Evolutionary conservation across 2,329 filamentous ascomycete genomes (phyloP), one percentile per base, ranked within the genome.

Genomic region (Colletotrichum filicis): DNA sequence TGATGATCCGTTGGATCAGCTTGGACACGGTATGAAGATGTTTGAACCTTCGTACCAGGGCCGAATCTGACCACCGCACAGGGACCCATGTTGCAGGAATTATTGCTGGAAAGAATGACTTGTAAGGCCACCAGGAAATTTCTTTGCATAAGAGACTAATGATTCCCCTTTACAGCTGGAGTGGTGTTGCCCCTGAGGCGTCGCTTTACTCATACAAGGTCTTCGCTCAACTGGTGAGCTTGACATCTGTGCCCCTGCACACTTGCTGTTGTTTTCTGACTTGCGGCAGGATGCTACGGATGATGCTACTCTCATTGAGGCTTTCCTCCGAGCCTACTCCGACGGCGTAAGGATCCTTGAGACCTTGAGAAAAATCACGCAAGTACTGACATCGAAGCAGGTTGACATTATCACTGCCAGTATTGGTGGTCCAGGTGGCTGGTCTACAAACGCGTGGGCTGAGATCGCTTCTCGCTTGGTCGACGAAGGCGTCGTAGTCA

Each of bases 401-500:
- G 52, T 71, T 11, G 85, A 87, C 71, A 77, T 87, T 32, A 86
- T 87, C 66, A 84, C 83, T 5, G 80, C 82, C 22, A 85, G 82
- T 66, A 81, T 86, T 63, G 83, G 84, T 1, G 74, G 77, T 4
- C 78, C 80, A 1, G 78, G 80, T 56, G 86, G 86, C 22, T 82
- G 78, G 77, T 75, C 80, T 0, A 78, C 79, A 26, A 76, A 82
- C 37, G 78, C 82, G n/a, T 82, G 80, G 80, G 81, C 83, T 37
- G 79, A 80, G n/a, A 81, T 84, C 6, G 80, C 82, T 4, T 80
- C 81, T 6, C 80, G 83, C 32, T 81, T 85, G 57, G 83, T 82
- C 12, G 82, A 85, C 8, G 79, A 83, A 26, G 87, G 88, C 8
- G 81, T 89, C 1, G 83, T 88, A 9, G 83, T 88, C 19, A 84